phyloP scores from a whole-genome alignment of 371 early-diverging fungal genomes.

The Apophysomyces variabilis region DNA sequence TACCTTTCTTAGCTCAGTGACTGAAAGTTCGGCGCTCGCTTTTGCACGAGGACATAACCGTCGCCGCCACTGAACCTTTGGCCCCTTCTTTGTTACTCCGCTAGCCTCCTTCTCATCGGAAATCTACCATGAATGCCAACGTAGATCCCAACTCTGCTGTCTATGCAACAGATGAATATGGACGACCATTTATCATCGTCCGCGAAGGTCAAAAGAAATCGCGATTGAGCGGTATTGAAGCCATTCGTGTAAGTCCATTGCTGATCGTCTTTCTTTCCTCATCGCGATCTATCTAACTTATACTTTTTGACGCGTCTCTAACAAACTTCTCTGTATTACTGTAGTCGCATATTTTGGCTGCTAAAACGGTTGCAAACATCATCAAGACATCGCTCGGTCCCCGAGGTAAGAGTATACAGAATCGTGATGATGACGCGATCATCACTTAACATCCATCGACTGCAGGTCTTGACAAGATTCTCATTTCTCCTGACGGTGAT shows the following conservation, averaged over 20 bases:
- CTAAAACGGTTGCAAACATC: conserved; percentile 95
- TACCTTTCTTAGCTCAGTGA: no score
- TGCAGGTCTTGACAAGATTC: conserved; percentile 98
- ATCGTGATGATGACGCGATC: neutral
- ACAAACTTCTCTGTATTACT: conserved; percentile 17
- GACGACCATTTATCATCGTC: conserved; percentile 95
- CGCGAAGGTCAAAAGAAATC: conserved; percentile 91
- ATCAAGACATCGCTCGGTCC: conserved; percentile 99
- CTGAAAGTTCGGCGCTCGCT: no score
- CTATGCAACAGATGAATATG: conserved; percentile 90
- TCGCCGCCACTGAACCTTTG: neutral
- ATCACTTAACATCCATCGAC: neutral
- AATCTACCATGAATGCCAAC: conserved; percentile 17
- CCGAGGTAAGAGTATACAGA: conserved; percentile 67
- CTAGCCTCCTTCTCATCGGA: neutral
- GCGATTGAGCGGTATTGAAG: conserved; percentile 87
- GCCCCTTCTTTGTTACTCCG: neutral
- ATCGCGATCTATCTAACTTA: conserved; percentile 4
- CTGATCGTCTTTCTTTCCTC: neutral
- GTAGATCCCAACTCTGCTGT: conserved; percentile 54
- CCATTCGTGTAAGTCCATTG: conserved; percentile 79
- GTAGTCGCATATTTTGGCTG: conserved; percentile 97
- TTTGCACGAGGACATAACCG: no score
- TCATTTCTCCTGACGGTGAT: conserved; percentile 99
- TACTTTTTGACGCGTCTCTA: neutral